Conservation (phyloP, 352 stramenopile species). For the Phytophthora pini region DNA sequence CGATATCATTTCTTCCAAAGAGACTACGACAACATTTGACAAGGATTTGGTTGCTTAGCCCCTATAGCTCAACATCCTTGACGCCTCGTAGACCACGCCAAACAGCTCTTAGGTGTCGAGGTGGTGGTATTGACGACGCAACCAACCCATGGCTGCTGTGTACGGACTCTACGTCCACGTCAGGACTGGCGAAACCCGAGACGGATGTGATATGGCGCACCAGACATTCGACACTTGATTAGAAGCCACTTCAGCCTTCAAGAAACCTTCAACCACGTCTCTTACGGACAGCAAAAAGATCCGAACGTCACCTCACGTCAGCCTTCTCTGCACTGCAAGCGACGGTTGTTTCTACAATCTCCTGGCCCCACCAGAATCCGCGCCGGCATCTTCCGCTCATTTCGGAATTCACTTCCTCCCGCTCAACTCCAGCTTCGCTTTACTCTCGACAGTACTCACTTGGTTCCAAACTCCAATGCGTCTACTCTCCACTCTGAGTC, state of each 20-base stretch:
- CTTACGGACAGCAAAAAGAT: conserved; percentile 27
- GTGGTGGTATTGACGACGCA: not conserved
- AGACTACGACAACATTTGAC: not conserved
- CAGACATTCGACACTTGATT: conserved; percentile 15
- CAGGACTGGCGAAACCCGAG: too few relatives aligned
- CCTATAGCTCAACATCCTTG: too few relatives aligned
- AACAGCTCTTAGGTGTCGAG: too few relatives aligned
- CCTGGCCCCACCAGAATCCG: not conserved
- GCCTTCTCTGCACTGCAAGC: not conserved
- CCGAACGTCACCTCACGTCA: conserved; percentile 6
- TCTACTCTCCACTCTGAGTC: conserved; percentile 20
- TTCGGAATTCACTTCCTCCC: conserved; percentile 37
- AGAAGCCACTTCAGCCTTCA: conserved; percentile 5
- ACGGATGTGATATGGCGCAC: conserved; percentile 6
- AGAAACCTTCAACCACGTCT: conserved; percentile 16
- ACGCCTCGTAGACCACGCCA: too few relatives aligned
- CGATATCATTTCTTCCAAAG: not conserved
- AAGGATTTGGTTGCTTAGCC: not conserved
- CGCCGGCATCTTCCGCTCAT: conserved; percentile 20
- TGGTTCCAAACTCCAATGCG: conserved; percentile 14
- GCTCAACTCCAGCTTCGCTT: conserved; percentile 22
- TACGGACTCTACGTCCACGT: too few relatives aligned
- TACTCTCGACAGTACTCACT: conserved; percentile 5
- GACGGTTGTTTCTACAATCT: not conserved
- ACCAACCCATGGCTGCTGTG: not conserved